Base-by-base conservation (phyloP, 495 filamentous ascomycete species). In the Xylaria cubensis region DNA sequence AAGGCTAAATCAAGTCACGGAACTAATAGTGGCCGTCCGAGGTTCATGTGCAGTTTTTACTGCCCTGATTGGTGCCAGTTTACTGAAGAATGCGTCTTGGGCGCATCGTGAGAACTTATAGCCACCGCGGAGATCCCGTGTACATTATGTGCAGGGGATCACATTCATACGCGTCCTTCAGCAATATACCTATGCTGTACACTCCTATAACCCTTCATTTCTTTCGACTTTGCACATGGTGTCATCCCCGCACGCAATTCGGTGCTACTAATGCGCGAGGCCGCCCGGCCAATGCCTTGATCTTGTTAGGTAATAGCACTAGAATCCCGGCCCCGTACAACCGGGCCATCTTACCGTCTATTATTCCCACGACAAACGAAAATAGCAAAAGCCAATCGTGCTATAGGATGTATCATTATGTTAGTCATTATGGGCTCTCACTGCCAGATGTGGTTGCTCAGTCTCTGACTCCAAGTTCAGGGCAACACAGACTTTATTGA, bases 231-330 rank as follows among this genome's bases (percentile, higher is more conserved):
- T 66, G 62, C 63, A 66, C 63, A 72, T 73, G 55, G 42, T 64
- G 71, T 68, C 64, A 73, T 73, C 71, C 71, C 71, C 64, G 64
- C 64, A 68, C 64, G 56, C 63, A 65, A 73, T 73, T 69, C 64
- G 64, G 71, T 73, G 71, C 71, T 73, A 69, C 71, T 69, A 73
- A 73, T 73, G 71, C 71, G 65, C 65, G 58, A 73, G 44, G 55
- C 39, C 71, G 42, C 58, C 56, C 41, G 61, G 64, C 71, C 71
- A 73, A 73, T 73, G 64, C 65, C 71, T 69, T 65, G 71, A 69
- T 62, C 56, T 68, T 67, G 56, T 73, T 73, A 73, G 51, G 71
- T 73, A 73, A 73, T 73, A 73, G 71, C 64, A 72, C 71, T 59
- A 61, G 63, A 67, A 59, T 61, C 62, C 69, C 61, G 61, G 69